Evolutionary conservation across 2,329 filamentous ascomycete species (phyloP).

Genomic region (Xylariomycetidae sp.): DNA sequence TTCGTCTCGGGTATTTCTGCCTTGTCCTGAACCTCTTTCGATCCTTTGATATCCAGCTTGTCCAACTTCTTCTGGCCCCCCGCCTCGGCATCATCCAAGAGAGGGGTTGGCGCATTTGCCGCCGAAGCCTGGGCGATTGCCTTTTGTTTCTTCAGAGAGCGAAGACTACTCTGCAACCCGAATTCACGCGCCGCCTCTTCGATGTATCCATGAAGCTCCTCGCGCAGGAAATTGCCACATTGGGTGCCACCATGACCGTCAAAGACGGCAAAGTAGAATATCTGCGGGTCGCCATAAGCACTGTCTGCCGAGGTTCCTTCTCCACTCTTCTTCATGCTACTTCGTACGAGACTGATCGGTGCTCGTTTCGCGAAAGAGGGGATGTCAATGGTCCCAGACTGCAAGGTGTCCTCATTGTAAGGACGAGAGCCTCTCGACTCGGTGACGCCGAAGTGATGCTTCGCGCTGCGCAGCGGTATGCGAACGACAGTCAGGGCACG

Average conservation of each 20-base stretch:
- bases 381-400: constrained; percentile 88
- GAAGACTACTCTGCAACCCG: constrained; percentile 69
- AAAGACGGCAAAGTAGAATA: constrained; percentile 97
- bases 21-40: constrained; percentile 37
- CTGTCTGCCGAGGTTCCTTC: constrained; percentile 67
- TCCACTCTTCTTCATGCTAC: constrained; percentile 40
- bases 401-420: constrained; percentile 90
- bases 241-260: constrained; percentile 90
- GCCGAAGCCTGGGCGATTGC: constrained; percentile 5
- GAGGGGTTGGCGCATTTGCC: constrained; percentile 9
- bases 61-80: constrained; percentile 31
- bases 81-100: constrained; percentile 20
- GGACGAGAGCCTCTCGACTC: constrained; percentile 74
- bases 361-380: constrained; percentile 85
- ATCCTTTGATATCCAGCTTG: constrained; percentile 42
- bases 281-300: constrained; percentile 81
- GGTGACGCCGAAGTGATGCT: constrained; percentile 87
- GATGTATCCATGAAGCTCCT: constrained; percentile 82
- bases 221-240: constrained; percentile 79
- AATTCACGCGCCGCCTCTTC: constrained; percentile 75
- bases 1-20: constrained; percentile 30
- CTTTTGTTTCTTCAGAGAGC: constrained; percentile 30
- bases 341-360: constrained; percentile 55
- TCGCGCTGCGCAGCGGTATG: constrained; percentile 87
- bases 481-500: constrained; percentile 89